Conservation (phyloP, 306 rosid genomes). For the Quercus rubra region DNA sequence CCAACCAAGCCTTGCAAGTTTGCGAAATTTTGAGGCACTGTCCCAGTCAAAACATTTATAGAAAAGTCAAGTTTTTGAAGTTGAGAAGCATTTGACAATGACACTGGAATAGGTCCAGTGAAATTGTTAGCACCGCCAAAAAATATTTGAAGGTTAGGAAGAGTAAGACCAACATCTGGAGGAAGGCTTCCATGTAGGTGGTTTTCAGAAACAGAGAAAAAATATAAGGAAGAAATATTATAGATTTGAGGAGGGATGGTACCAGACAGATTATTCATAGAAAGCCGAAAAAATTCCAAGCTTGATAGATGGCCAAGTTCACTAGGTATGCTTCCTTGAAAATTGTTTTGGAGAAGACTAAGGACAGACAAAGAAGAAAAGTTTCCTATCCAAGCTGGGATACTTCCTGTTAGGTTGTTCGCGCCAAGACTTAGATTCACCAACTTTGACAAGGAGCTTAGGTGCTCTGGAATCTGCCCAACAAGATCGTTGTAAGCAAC, state of each 20-base stretch:
- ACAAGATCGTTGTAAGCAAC: not conserved
- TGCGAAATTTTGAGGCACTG: constrained; percentile 37
- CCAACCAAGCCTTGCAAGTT: constrained; percentile 24
- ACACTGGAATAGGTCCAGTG: constrained; percentile 38
- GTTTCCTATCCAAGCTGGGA: constrained; percentile 56
- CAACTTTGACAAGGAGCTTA: constrained; percentile 17
- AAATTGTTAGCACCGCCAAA: constrained; percentile 34
- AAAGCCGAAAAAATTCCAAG: constrained; percentile 6
- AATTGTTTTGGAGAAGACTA: constrained; percentile 15
- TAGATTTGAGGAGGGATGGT: constrained; percentile 30
- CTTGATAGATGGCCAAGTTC: constrained; percentile 27
- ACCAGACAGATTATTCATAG: constrained; percentile 30
- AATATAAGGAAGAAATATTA: constrained; percentile 35
- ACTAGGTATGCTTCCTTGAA: constrained; percentile 39
- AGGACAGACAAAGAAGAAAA: constrained; percentile 30
- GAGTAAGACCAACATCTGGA: constrained; percentile 40
- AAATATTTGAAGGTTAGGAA: constrained; percentile 40
- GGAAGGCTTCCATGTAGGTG: constrained; percentile 42
- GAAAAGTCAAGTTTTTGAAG: constrained; percentile 37
- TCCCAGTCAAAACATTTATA: constrained; percentile 30
- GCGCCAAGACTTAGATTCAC: not conserved
- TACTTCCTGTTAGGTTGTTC: constrained; percentile 38
- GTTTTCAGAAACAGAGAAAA: constrained; percentile 31
- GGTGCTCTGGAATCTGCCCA: constrained; percentile 22
- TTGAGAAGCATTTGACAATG: constrained; percentile 42